phyloP scores from a whole-genome alignment of 371 early-diverging fungal species.

The Mortierella sp. region DNA sequence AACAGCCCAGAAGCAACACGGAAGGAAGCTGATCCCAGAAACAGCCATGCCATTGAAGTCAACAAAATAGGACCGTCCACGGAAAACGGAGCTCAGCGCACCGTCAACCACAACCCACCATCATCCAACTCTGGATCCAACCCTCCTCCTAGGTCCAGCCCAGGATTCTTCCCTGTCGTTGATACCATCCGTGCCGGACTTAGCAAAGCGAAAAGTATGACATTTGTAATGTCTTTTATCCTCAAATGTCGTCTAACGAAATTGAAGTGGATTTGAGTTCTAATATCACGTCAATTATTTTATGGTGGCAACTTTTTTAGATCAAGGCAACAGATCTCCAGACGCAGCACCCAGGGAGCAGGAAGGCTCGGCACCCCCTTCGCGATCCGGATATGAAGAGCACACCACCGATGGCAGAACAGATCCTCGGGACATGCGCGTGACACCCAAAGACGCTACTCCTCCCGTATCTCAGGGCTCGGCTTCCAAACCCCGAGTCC shows the following conservation, averaged over 20 bases:
- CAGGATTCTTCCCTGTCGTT: constrained; percentile 43
- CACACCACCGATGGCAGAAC: constrained; percentile 1
- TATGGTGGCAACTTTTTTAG: not conserved
- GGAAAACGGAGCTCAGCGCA: constrained; percentile 20
- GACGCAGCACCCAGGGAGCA: constrained; percentile 9
- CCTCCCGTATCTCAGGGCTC: constrained; percentile 17
- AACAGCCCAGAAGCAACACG: constrained; percentile 35
- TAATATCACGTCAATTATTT: not conserved
- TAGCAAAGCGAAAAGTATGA: constrained; percentile 13
- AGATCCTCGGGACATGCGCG: constrained; percentile 15
- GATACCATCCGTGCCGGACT: constrained; percentile 27
- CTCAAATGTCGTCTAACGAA: not conserved
- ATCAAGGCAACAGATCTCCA: constrained; percentile 28
- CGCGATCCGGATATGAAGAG: constrained; percentile 24
- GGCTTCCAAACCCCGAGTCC: constrained; percentile 28
- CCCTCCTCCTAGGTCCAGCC: constrained; percentile 22
- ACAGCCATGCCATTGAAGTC: constrained; percentile 33
- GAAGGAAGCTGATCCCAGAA: constrained; percentile 22
- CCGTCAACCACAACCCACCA: constrained; percentile 14
- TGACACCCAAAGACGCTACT: constrained; percentile 17
- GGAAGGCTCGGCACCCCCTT: constrained; percentile 6
- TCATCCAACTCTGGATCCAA: constrained; percentile 1
- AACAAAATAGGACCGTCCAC: constrained; percentile 10
- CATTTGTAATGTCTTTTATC: not conserved
- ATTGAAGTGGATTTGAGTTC: not conserved